Conservation (phyloP, 2,329 filamentous ascomycete genomes). For the Talaromyces islandicus region DNA sequence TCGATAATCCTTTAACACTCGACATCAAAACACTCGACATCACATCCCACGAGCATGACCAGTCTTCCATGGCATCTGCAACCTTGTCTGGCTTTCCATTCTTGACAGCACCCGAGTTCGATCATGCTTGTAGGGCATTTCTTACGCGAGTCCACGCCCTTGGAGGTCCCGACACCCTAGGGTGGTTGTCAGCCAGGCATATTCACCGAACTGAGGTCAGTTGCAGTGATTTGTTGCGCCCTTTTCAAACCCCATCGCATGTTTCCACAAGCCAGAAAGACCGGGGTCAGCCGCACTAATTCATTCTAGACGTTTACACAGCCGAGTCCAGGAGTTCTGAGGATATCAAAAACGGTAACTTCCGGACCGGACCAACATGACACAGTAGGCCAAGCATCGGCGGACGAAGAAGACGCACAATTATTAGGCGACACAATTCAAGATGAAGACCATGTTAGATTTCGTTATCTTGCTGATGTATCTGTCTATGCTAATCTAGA, state of each 20-base stretch:
- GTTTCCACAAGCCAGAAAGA: neutral
- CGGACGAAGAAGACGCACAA: constrained; percentile 7
- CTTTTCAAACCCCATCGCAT: neutral
- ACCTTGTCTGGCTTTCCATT: constrained; percentile 49
- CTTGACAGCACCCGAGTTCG: constrained; percentile 57
- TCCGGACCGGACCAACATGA: neutral
- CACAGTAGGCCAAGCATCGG: neutral
- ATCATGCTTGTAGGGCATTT: constrained; percentile 59
- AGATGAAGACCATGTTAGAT: constrained; percentile 25
- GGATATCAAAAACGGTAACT: constrained; percentile 22
- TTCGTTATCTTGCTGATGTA: neutral
- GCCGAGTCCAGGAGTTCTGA: constrained; percentile 21
- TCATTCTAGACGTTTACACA: constrained; percentile 13
- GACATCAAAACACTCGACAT: neutral
- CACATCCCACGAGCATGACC: neutral
- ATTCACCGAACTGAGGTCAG: constrained; percentile 23
- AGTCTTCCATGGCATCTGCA: neutral
- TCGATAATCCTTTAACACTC: neutral
- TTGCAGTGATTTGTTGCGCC: neutral
- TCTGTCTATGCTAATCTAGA: constrained; percentile 3
- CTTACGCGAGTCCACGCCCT: constrained; percentile 44
- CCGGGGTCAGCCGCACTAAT: neutral
- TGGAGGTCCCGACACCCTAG: constrained; percentile 50
- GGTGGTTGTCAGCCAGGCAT: constrained; percentile 33
- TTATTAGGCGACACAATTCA: constrained; percentile 17